Evolutionary conservation across 2,329 filamentous ascomycete species (phyloP).

Genomic region (Claviceps capensis): DNA sequence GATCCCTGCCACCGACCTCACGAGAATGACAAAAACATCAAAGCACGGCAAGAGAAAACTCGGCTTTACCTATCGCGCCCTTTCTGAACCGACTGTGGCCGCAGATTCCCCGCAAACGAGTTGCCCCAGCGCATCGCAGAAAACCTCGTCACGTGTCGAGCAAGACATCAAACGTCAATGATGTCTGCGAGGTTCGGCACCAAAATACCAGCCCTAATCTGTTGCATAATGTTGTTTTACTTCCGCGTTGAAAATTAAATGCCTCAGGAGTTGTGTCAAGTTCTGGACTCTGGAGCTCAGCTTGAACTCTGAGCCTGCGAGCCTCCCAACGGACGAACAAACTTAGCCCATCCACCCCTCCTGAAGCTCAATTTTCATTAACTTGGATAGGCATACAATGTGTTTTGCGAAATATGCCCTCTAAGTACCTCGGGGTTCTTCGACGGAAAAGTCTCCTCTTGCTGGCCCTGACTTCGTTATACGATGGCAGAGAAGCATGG

Average conservation of each 20-base stretch:
- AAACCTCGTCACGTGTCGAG: constrained; percentile 27
- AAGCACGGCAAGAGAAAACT: background rate
- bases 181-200: constrained; percentile 34
- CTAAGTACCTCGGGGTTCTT: constrained; percentile 35
- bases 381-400: constrained; percentile 11
- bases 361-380: background rate
- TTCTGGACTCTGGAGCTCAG: constrained; percentile 41
- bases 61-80: background rate
- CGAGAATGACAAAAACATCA: background rate
- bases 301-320: constrained; percentile 22
- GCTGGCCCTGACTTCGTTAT: constrained; percentile 38
- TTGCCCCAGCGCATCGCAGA: constrained; percentile 31
- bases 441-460: constrained; percentile 43
- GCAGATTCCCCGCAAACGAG: constrained; percentile 31
- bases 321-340: background rate
- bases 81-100: constrained; percentile 11
- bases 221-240: constrained; percentile 13
- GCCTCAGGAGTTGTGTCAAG: constrained; percentile 31
- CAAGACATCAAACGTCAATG: constrained; percentile 41
- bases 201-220: constrained; percentile 36
- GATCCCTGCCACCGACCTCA: background rate
- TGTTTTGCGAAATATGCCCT: constrained; percentile 24
- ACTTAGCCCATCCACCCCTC: background rate
- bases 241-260: no score
- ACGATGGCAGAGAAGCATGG: constrained; percentile 38